These are phyloP conservation scores for Aspergillus coremiiformis DNA, from an alignment of 495 filamentous ascomycete species.

Conservation along the genomic window DNA sequence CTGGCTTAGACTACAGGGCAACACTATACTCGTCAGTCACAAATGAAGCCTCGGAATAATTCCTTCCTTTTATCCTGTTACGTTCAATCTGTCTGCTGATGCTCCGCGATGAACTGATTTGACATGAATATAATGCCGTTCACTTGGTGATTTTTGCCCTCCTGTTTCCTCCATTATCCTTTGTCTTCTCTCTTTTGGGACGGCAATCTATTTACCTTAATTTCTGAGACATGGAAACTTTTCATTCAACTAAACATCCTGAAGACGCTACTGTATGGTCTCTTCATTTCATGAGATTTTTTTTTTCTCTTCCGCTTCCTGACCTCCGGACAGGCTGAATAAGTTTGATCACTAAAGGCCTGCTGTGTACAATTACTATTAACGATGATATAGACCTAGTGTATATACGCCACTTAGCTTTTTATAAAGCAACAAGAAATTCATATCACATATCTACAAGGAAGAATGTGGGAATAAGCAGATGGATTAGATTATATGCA, in stretches of 20 bases:
- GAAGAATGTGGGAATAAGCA: background rate
- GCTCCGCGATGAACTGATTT: background rate
- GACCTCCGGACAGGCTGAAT: background rate
- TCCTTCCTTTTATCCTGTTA: background rate
- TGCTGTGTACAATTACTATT: conserved; percentile 10
- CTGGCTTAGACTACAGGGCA: background rate
- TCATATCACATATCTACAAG: background rate
- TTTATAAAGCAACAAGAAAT: too few relatives aligned
- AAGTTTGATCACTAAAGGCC: background rate
- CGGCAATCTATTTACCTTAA: background rate
- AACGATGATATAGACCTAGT: conserved; percentile 7
- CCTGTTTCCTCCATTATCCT: background rate
- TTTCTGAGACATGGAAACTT: background rate
- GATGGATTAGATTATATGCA: background rate
- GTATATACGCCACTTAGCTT: conserved; percentile 5
- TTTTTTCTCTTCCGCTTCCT: conserved; percentile 5
- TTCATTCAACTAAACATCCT: background rate
- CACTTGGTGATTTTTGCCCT: background rate
- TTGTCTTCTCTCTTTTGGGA: background rate
- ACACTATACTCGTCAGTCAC: background rate
- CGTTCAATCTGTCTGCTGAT: background rate
- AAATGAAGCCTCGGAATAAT: background rate
- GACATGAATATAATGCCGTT: background rate
- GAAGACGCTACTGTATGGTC: background rate
- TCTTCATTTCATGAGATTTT: conserved; percentile 1